Base-by-base conservation (phyloP, 2,329 filamentous ascomycete species). In the Epichloe coenophiala region DNA sequence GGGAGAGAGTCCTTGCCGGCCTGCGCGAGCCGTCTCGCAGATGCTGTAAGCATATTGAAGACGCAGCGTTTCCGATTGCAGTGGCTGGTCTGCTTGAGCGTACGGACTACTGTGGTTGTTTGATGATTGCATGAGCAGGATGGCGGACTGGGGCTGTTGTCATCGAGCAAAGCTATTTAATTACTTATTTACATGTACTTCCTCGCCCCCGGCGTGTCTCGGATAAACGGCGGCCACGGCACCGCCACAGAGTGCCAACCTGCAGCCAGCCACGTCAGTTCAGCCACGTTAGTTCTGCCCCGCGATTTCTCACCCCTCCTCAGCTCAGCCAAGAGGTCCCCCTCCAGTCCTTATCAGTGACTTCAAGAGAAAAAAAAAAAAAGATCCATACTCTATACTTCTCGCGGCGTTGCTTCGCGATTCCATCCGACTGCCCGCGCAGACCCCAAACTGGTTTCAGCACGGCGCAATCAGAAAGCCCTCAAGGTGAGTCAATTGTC, bases 251-350 rank as follows among this genome's bases (percentile, higher is more conserved):
- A 54, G 31, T 17, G 37, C 19, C 44, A 23, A 38, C 4, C 27
- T 31, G 7, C 27, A 31, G 1, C 45, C 42, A 33, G 17, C 31
- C 42, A 37, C 42, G 21, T 27, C 27, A 27, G 17, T 13, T 46
- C 39, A 27, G 23, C 23, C 23, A 27, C 42, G 21, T 17, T 7
- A 27, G 17, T 13, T 46, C 38, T 66, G 63, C 63, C 64, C 64
- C 64, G 63, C 63, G 58, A 56, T 63, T 64, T 17, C 66, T 61
- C 61, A 21, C 64, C 64, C 64, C 64, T 64, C 64, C 57, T 42
- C 17, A 7, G 21, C 27, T 42, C 13, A 7, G 21, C 27, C n/a
- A 38, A n/a, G n/a, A 35, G 38, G 6, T 9, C 27, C 23, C 17
- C 17, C 17, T 15, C 54, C n/a, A 23, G 27, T 9, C 31, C 35